Percentiles rank a stretch among this genome's conserved stretches.
phyloP scores from a whole-genome alignment of 2,329 filamentous ascomycete genomes.

The Aspergillus fumigatus region DNA sequence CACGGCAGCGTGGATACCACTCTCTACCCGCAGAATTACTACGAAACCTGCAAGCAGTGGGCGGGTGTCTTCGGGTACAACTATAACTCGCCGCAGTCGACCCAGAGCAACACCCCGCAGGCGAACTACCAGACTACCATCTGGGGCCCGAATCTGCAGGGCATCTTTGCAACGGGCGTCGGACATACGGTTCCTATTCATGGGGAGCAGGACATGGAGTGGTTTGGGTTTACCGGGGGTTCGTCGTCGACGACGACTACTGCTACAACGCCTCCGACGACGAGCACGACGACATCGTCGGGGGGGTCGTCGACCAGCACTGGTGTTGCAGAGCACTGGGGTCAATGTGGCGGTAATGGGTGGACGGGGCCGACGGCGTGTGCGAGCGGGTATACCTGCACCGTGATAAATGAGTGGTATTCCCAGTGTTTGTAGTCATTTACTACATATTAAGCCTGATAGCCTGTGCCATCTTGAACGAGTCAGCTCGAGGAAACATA shows the following conservation, averaged over 20 bases:
- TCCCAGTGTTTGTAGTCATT: background rate
- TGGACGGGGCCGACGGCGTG: background rate
- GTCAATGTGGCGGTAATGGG: background rate
- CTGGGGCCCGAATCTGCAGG: conserved; percentile 19
- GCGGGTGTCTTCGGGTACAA: conserved; percentile 45
- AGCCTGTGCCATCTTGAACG: too few species aligned
- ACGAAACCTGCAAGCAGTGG: conserved; percentile 57
- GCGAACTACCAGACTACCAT: conserved; percentile 17
- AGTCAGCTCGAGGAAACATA: background rate
- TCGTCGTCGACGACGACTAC: background rate
- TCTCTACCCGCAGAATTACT: conserved; percentile 51
- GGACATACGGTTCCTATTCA: conserved; percentile 19
- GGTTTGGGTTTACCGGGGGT: conserved; percentile 19
- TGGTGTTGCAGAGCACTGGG: background rate
- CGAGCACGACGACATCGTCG: background rate
- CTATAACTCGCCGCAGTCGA: conserved; percentile 13
- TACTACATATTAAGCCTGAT: too few species aligned
- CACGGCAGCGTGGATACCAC: conserved; percentile 52
- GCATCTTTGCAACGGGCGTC: conserved; percentile 19
- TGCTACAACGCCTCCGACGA: too few species aligned
- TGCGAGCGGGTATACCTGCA: background rate
- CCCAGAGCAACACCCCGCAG: conserved; percentile 12
- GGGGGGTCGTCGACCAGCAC: background rate
- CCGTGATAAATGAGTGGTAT: background rate
- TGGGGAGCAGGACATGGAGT: conserved; percentile 19